Percentiles rank a stretch among this genome's conserved stretches.
phyloP scores from a whole-genome alignment of 495 filamentous ascomycete species.

The Cudoniella acicularis region DNA sequence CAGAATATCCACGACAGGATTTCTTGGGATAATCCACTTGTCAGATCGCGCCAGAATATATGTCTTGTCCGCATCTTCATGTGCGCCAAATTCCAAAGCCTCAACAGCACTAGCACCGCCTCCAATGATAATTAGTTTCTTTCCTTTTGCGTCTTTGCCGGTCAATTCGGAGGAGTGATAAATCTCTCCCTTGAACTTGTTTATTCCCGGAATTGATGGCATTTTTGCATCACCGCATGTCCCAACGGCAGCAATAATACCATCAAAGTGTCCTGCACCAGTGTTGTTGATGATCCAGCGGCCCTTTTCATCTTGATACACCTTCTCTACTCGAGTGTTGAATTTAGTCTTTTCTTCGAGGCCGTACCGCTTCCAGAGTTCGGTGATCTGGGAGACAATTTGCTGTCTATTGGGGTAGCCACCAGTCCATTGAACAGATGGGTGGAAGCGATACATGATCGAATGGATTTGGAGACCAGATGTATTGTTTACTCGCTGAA shows the following conservation, averaged over 20 bases:
- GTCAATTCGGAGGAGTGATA: slow-evolving; percentile 73
- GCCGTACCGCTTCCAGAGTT: slow-evolving; percentile 73
- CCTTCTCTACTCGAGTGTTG: slow-evolving; percentile 60
- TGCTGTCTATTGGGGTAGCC: slow-evolving; percentile 73
- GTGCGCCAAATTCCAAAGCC: slow-evolving; percentile 74
- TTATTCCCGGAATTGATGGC: slow-evolving; percentile 60
- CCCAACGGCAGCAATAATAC: slow-evolving; percentile 71
- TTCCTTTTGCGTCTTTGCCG: slow-evolving; percentile 64
- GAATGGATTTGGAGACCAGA: slow-evolving; percentile 80
- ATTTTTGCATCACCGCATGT: slow-evolving; percentile 77
- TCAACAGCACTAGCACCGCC: slow-evolving; percentile 82
- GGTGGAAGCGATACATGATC: slow-evolving; percentile 86
- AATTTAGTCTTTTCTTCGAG: slow-evolving; percentile 69
- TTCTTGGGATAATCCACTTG: slow-evolving; percentile 88
- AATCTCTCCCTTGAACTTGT: slow-evolving; percentile 62
- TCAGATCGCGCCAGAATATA: slow-evolving; percentile 74
- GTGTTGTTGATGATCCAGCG: slow-evolving; percentile 77
- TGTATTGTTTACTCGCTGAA: slow-evolving; percentile 74
- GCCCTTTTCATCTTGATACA: slow-evolving; percentile 63
- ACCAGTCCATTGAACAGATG: slow-evolving; percentile 65
- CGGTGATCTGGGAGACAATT: slow-evolving; percentile 65
- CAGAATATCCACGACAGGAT: slow-evolving; percentile 67
- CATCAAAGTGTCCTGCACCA: slow-evolving; percentile 68
- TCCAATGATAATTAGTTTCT: slow-evolving; percentile 71
- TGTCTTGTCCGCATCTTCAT: slow-evolving; percentile 60